Conservation (phyloP, 1,284 basidiomycete genomes). For the Fomitopsis pinicola region DNA sequence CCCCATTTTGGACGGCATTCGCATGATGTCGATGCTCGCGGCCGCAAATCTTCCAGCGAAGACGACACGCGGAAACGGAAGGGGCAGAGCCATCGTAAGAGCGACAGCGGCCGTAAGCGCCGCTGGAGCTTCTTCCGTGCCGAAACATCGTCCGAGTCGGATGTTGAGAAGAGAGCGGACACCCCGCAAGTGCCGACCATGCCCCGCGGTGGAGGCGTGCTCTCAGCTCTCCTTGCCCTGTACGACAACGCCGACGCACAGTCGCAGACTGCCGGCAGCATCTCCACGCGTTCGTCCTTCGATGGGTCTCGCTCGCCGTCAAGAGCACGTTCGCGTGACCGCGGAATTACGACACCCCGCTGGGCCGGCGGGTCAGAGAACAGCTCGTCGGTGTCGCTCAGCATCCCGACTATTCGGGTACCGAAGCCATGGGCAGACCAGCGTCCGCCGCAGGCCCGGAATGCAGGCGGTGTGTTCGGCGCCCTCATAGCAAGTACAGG, state of each 20-base stretch:
- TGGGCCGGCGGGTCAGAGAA: conserved; percentile 8
- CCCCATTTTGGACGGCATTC: neutral
- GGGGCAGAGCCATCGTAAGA: conserved; percentile 1
- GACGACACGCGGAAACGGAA: conserved; percentile 1
- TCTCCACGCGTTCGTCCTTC: conserved; percentile 19
- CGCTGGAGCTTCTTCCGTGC: conserved; percentile 16
- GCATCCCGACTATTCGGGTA: neutral
- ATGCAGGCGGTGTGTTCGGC: conserved; percentile 67
- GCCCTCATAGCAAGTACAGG: conserved; percentile 71
- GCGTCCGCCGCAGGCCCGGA: conserved; percentile 47
- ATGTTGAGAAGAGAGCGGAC: conserved; percentile 24
- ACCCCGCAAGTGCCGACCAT: conserved; percentile 13
- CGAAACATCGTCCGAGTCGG: conserved; percentile 14
- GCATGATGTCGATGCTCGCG: conserved; percentile 1
- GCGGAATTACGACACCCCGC: neutral
- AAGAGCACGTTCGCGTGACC: neutral
- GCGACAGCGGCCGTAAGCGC: conserved; percentile 2
- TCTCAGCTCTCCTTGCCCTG: conserved; percentile 49
- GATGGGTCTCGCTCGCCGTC: conserved; percentile 19
- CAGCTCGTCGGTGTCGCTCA: neutral
- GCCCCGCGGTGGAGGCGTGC: conserved; percentile 37
- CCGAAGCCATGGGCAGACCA: conserved; percentile 13
- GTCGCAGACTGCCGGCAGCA: conserved; percentile 8
- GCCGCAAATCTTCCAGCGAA: neutral
- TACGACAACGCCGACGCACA: conserved; percentile 35